Conservation (phyloP, 495 filamentous ascomycete species). For the Elaphomyces granulatus region DNA sequence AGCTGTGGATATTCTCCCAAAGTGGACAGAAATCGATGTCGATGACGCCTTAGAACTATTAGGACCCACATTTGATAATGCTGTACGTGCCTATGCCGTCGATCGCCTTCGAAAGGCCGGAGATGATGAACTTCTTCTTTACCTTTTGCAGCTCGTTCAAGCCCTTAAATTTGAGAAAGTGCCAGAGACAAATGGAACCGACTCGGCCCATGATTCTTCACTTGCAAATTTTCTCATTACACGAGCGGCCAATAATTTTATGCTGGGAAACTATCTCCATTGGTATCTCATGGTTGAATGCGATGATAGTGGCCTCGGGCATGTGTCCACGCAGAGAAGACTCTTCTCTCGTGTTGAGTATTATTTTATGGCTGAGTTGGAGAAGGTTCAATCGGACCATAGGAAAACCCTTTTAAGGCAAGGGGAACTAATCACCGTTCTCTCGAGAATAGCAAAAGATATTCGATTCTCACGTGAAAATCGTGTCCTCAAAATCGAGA, state of each 20-base stretch:
- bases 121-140: conserved; percentile 84
- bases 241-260: conserved; percentile 70
- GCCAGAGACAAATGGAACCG: conserved; percentile 39
- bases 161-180: conserved; percentile 91
- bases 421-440: conserved; percentile 73
- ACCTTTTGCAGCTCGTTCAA: conserved; percentile 89
- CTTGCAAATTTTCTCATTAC: conserved; percentile 81
- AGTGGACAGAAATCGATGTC: conserved; percentile 95
- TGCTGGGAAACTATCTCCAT: conserved; percentile 85
- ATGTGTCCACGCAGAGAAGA: conserved; percentile 54
- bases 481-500: conserved; percentile 63
- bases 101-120: conserved; percentile 82
- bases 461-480: conserved; percentile 69
- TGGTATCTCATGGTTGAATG: conserved; percentile 99
- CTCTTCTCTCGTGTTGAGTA: conserved; percentile 86
- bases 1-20: conserved; percentile 75
- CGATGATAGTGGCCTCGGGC: conserved; percentile 64
- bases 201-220: conserved; percentile 65
- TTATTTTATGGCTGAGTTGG: conserved; percentile 84
- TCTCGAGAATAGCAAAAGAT: conserved; percentile 82
- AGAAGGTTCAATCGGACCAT: conserved; percentile 41
- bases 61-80: conserved; percentile 82
- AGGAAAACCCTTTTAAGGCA: conserved; percentile 68
- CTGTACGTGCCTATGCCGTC: conserved; percentile 84
- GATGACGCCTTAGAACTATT: conserved; percentile 93